phyloP scores from a whole-genome alignment of 805 yeast genomes.

The Starmerella powellii region DNA sequence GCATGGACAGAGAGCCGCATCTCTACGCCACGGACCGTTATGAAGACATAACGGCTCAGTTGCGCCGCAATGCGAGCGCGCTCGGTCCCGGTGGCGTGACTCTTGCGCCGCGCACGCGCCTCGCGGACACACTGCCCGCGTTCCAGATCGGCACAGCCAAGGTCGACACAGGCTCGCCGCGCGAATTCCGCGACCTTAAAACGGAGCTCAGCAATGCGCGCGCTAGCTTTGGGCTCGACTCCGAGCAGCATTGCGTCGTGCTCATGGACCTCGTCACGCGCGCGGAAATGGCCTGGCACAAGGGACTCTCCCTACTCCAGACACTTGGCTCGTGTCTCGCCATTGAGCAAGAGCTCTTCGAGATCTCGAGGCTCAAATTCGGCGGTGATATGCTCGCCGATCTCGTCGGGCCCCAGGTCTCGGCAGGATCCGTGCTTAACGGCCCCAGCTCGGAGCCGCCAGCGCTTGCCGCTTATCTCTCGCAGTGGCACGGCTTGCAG shows the following conservation, averaged over 20 bases:
- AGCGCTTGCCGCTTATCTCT: too few species aligned
- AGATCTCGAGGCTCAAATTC: conserved; percentile 14
- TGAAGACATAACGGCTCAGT: conserved; percentile 24
- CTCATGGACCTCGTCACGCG: conserved; percentile 44
- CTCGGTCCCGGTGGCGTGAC: conserved; percentile 45
- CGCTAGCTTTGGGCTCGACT: conserved; percentile 32
- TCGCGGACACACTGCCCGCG: conserved; percentile 80
- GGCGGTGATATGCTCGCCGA: too few species aligned
- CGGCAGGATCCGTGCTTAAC: not conserved
- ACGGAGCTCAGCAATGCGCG: conserved; percentile 32
- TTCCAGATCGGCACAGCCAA: conserved; percentile 56
- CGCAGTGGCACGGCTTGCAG: too few species aligned
- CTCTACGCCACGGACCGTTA: conserved; percentile 26
- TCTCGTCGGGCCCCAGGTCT: not conserved
- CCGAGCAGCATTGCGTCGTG: conserved; percentile 36
- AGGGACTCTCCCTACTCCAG: conserved; percentile 61
- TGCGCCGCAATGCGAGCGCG: conserved; percentile 17
- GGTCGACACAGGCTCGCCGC: conserved; percentile 67
- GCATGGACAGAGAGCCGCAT: conserved; percentile 19
- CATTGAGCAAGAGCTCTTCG: conserved; percentile 46
- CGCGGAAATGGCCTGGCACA: conserved; percentile 58
- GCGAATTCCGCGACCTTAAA: conserved; percentile 27
- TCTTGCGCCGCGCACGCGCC: conserved; percentile 46
- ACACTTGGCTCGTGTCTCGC: conserved; percentile 66
- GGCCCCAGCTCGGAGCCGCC: too few species aligned